A percentile compares a stretch with the other conserved stretches of the same genome.
Conservation (phyloP, 2,329 filamentous ascomycete genomes). For the Penicillium glabrum region DNA sequence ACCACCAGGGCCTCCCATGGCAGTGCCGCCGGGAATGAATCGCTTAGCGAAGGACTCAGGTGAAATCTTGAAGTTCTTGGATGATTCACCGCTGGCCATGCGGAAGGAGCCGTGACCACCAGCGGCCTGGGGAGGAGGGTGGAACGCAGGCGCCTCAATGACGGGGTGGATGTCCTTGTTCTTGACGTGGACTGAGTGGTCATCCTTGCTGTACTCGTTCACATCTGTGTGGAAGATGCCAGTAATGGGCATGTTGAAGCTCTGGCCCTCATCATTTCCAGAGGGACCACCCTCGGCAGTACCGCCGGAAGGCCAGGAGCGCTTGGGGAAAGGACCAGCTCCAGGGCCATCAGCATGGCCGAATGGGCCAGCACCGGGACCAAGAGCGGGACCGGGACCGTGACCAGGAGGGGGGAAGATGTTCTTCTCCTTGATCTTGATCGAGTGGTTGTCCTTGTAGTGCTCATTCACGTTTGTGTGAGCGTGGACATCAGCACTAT, state of each 20-base stretch:
- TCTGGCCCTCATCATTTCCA: slow-evolving; percentile 24
- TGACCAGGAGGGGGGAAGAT: slow-evolving; percentile 8
- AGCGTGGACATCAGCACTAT: slow-evolving; percentile 12
- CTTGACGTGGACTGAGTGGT: slow-evolving; percentile 21
- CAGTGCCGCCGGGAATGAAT: slow-evolving; percentile 14
- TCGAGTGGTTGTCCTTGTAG: slow-evolving; percentile 23
- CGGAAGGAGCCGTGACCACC: neutral
- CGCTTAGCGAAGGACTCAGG: slow-evolving; percentile 9
- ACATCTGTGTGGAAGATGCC: slow-evolving; percentile 18
- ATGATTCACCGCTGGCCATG: neutral
- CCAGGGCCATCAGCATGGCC: slow-evolving; percentile 12
- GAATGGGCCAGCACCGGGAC: slow-evolving; percentile 14
- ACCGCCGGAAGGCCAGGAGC: slow-evolving; percentile 12
- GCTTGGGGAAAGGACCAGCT: slow-evolving; percentile 18
- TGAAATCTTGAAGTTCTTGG: slow-evolving; percentile 10
- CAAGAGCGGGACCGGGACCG: slow-evolving; percentile 9
- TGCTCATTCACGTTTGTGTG: slow-evolving; percentile 16
- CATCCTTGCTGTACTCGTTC: slow-evolving; percentile 17
- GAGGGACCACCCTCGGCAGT: slow-evolving; percentile 22
- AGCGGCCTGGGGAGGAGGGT: slow-evolving; percentile 1
- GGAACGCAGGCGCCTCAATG: neutral
- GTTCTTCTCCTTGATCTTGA: slow-evolving; percentile 19
- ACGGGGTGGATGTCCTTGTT: slow-evolving; percentile 13
- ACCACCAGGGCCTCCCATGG: slow-evolving; percentile 17
- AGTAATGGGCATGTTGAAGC: slow-evolving; percentile 22